Conservation (phyloP, 768 basidiomycete genomes). For the Podaxis rugospora region DNA sequence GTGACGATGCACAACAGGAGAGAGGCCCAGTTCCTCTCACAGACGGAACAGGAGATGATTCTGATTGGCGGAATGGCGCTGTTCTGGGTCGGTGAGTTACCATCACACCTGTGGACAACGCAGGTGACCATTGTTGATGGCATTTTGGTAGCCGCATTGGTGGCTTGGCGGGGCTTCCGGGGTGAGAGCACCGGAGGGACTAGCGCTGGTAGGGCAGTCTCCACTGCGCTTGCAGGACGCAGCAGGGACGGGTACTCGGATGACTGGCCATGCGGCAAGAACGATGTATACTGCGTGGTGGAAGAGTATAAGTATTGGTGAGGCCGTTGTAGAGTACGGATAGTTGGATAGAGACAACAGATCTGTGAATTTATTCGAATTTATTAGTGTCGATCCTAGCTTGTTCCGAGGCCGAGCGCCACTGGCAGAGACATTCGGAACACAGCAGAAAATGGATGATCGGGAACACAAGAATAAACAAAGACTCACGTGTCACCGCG, state of each 20-base stretch:
- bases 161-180: slow-evolving; percentile 43
- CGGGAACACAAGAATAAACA: slow-evolving; percentile 10
- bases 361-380: too few relatives aligned
- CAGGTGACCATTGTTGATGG: not conserved
- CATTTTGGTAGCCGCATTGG: slow-evolving; percentile 27
- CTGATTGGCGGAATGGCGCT: slow-evolving; percentile 69
- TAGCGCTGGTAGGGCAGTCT: slow-evolving; percentile 19
- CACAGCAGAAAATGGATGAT: not conserved
- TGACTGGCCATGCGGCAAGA: slow-evolving; percentile 44
- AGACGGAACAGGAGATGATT: slow-evolving; percentile 69
- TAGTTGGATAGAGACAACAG: not conserved
- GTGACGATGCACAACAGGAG: slow-evolving; percentile 63
- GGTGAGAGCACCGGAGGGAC: slow-evolving; percentile 18
- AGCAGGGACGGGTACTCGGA: slow-evolving; percentile 12
- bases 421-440: too few relatives aligned
- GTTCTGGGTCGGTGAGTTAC: slow-evolving; percentile 68
- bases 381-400: too few relatives aligned
- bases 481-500: slow-evolving; percentile 10
- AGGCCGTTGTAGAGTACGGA: not conserved
- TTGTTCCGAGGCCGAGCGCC: too few relatives aligned
- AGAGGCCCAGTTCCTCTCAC: slow-evolving; percentile 58
- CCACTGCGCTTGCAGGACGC: not conserved
- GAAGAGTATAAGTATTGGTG: slow-evolving; percentile 48
- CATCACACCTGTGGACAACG: not conserved
- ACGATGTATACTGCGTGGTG: slow-evolving; percentile 63